Conservation (phyloP, 805 yeast genomes). For the Candida orba region DNA sequence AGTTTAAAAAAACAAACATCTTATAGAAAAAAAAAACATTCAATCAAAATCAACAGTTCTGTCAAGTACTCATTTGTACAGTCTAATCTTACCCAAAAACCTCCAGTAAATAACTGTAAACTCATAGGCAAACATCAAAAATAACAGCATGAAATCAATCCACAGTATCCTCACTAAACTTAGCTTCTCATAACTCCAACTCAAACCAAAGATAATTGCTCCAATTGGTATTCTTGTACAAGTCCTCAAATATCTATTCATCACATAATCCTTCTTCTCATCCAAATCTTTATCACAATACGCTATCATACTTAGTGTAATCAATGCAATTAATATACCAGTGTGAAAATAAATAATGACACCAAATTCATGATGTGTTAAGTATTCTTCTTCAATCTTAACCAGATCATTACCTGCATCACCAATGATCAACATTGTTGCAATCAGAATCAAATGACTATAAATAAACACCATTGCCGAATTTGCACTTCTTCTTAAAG, state of each 20-base stretch:
- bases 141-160: background rate
- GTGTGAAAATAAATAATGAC: constrained; percentile 45
- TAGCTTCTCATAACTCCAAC: background rate
- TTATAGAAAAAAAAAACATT: too few relatives aligned
- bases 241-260: constrained; percentile 31
- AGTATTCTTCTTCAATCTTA: constrained; percentile 22
- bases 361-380: constrained; percentile 29
- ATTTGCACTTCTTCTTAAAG: constrained; percentile 39
- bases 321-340: constrained; percentile 41
- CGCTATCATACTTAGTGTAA: constrained; percentile 34
- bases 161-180: background rate
- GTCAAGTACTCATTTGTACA: too few relatives aligned
- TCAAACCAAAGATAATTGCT: constrained; percentile 27
- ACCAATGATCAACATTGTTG: constrained; percentile 46
- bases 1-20: too few relatives aligned
- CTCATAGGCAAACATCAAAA: constrained; percentile 36
- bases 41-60: too few relatives aligned
- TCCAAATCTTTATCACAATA: constrained; percentile 32
- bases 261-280: constrained; percentile 26
- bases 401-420: constrained; percentile 50
- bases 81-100: too few relatives aligned
- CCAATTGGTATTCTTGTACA: constrained; percentile 36
- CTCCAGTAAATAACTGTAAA: background rate
- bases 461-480: constrained; percentile 42
- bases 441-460: constrained; percentile 45